Percentiles rank a stretch among this genome's conserved stretches.
Conservation (phyloP, 306 rosid genomes). For the Abrus precatorius region DNA sequence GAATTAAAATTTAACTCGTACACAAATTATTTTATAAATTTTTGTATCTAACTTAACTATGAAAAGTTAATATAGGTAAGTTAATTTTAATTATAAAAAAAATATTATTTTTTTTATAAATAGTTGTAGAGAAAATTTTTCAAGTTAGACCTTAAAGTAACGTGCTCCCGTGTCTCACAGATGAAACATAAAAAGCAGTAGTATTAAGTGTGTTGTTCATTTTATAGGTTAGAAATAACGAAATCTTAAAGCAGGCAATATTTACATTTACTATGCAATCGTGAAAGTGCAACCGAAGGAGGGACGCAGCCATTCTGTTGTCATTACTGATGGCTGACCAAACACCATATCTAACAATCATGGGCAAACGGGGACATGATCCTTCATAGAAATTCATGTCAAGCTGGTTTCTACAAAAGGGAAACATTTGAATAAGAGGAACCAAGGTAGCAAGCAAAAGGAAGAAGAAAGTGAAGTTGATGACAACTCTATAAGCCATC, state of each 20-base stretch:
- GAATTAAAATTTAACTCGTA: no score
- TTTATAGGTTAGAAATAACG: not conserved
- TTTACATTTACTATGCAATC: conserved; percentile 76
- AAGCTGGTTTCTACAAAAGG: conserved; percentile 47
- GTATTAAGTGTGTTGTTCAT: not conserved
- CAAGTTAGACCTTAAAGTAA: no score
- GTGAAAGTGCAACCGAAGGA: conserved; percentile 81
- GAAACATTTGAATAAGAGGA: conserved; percentile 47
- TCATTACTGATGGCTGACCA: conserved; percentile 64
- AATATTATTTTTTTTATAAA: no score
- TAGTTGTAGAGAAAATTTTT: no score
- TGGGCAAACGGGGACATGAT: conserved; percentile 63
- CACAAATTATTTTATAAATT: no score
- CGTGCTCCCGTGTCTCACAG: not conserved
- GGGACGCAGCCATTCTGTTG: conserved; percentile 75
- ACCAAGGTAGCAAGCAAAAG: conserved; percentile 37
- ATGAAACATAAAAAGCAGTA: not conserved
- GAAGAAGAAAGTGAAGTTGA: conserved; percentile 37
- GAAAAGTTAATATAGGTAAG: no score
- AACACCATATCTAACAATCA: conserved; percentile 56
- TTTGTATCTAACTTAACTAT: no score
- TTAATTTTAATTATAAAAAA: no score
- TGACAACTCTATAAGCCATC: conserved; percentile 46
- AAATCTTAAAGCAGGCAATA: not conserved
- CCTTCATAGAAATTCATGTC: conserved; percentile 55